These are phyloP conservation scores for Saccharum hybrid DNA, from an alignment of 202 grass and related monocot species.

Conservation along the genomic window DNA sequence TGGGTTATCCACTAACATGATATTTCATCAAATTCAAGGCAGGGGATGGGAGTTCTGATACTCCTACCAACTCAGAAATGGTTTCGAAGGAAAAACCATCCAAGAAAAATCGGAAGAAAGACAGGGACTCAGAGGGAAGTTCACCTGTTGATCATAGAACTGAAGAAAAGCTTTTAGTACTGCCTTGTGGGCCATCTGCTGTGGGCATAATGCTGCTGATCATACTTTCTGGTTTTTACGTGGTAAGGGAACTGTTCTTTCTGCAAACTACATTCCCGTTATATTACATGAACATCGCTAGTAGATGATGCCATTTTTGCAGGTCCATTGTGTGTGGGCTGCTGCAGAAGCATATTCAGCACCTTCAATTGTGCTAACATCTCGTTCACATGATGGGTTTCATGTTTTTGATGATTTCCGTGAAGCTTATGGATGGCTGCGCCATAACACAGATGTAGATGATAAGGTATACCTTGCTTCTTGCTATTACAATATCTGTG, in stretches of 20 bases:
- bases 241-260: constrained; percentile 63
- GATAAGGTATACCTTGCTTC: constrained; percentile 71
- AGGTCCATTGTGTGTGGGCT: constrained; percentile 99
- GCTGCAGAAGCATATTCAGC: constrained; percentile 99
- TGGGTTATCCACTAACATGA: constrained; percentile 10
- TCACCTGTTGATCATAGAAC: constrained; percentile 55
- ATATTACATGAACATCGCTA: constrained; percentile 1
- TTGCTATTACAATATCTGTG: constrained; percentile 26
- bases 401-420: constrained; percentile 99
- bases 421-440: constrained; percentile 98
- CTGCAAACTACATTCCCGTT: not conserved
- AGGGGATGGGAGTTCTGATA: constrained; percentile 3
- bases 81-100: constrained; percentile 77
- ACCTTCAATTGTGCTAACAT: constrained; percentile 99
- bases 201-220: constrained; percentile 78
- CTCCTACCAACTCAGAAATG: constrained; percentile 39
- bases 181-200: constrained; percentile 83
- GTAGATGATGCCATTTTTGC: constrained; percentile 29
- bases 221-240: constrained; percentile 87
- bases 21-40: constrained; percentile 46
- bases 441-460: constrained; percentile 97
- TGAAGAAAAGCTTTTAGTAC: constrained; percentile 72
- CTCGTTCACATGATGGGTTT: constrained; percentile 79
- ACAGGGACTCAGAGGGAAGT: constrained; percentile 54
- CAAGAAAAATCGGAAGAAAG: constrained; percentile 85